Percentiles rank a stretch among this genome's conserved stretches.
These are phyloP conservation scores for Yarrowia sp. DNA, from an alignment of 805 yeast genomes.

Conservation along the genomic window DNA sequence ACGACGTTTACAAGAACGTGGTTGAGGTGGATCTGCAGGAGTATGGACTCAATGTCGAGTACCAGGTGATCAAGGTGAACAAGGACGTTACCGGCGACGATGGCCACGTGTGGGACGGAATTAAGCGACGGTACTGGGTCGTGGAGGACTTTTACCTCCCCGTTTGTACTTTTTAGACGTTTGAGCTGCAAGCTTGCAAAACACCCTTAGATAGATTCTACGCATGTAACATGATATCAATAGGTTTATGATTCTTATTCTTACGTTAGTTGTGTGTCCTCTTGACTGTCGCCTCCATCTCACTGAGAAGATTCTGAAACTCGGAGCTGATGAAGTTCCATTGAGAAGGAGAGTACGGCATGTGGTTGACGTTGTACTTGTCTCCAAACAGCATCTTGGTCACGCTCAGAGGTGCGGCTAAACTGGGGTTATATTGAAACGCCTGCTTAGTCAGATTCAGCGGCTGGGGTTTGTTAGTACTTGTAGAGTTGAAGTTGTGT, in stretches of 20 bases:
- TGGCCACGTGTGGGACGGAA: conserved; percentile 51
- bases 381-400: neutral
- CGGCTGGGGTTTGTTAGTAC: neutral
- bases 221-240: no score
- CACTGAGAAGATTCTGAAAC: conserved; percentile 5
- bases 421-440: neutral
- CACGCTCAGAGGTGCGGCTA: no score
- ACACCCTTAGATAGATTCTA: no score
- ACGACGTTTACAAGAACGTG: conserved; percentile 83
- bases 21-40: conserved; percentile 80
- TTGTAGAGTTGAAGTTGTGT: no score
- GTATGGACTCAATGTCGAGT: conserved; percentile 76
- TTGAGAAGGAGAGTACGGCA: conserved; percentile 31
- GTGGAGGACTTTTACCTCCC: conserved; percentile 49
- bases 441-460: neutral
- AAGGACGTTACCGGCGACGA: conserved; percentile 44
- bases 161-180: conserved; percentile 40
- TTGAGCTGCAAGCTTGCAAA: conserved; percentile 1
- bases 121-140: conserved; percentile 50
- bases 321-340: conserved; percentile 1
- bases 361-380: neutral
- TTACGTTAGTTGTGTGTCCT: no score
- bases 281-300: neutral
- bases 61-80: conserved; percentile 49
- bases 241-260: no score